These are phyloP conservation scores for Galium porrigens DNA, from an alignment of 305 asterid species.

Conservation along the genomic window DNA sequence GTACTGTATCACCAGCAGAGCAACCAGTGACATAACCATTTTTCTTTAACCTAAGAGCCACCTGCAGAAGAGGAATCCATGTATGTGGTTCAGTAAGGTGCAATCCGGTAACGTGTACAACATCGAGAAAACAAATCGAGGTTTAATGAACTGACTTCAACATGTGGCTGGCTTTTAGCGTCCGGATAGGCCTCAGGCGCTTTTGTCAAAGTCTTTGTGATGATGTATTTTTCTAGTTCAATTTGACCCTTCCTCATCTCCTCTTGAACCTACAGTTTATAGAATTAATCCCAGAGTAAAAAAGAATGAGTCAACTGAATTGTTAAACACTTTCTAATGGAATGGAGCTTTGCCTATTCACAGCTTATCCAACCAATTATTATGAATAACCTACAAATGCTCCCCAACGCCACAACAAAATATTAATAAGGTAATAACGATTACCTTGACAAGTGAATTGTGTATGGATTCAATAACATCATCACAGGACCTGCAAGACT, in stretches of 20 bases:
- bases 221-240: slow-evolving; percentile 72
- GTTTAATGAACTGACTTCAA: slow-evolving; percentile 49
- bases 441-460: slow-evolving; percentile 69
- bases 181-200: slow-evolving; percentile 97
- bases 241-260: slow-evolving; percentile 85
- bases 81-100: slow-evolving; percentile 8
- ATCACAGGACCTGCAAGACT: slow-evolving; percentile 62
- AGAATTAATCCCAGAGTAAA: background rate
- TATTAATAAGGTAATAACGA: slow-evolving; percentile 9
- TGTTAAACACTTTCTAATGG: background rate
- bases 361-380: background rate
- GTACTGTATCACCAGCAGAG: slow-evolving; percentile 92
- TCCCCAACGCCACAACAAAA: background rate
- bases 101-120: background rate
- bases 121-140: background rate
- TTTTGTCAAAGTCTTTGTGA: slow-evolving; percentile 78
- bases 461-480: slow-evolving; percentile 90
- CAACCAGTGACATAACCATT: slow-evolving; percentile 74
- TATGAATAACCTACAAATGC: background rate
- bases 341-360: slow-evolving; percentile 3
- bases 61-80: slow-evolving; percentile 33
- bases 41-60: slow-evolving; percentile 81
- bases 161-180: slow-evolving; percentile 91
- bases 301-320: background rate
- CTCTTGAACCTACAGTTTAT: slow-evolving; percentile 56